Percentiles rank a stretch among this genome's conserved stretches.
Conservation (phyloP, 768 basidiomycete genomes). For the Suillus hirtellus region DNA sequence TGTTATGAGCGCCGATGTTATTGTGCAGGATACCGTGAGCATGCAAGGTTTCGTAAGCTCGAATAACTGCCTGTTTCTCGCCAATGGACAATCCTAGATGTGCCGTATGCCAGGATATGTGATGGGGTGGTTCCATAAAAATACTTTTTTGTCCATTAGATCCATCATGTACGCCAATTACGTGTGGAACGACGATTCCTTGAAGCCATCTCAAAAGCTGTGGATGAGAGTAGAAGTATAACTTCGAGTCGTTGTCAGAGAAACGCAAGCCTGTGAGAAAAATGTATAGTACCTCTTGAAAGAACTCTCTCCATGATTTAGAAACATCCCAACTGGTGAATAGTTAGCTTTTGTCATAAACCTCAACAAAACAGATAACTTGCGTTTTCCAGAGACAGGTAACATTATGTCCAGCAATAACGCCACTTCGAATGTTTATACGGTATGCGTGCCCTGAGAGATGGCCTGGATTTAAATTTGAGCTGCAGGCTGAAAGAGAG, state of each 20-base stretch:
- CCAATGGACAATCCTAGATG: conserved; percentile 10
- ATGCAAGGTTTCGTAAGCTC: conserved; percentile 23
- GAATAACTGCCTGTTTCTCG: conserved; percentile 18
- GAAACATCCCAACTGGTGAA: conserved; percentile 10
- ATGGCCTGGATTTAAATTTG: background rate
- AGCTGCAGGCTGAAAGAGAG: background rate
- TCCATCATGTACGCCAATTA: conserved; percentile 17
- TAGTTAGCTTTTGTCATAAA: background rate
- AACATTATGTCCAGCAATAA: conserved; percentile 15
- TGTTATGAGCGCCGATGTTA: conserved; percentile 17
- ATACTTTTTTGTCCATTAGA: conserved; percentile 15
- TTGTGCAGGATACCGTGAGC: conserved; percentile 24
- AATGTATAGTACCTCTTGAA: conserved; percentile 12
- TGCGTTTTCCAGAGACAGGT: conserved; percentile 19
- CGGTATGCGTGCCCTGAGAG: background rate
- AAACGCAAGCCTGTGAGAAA: background rate
- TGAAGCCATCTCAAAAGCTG: conserved; percentile 24
- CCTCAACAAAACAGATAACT: conserved; percentile 4
- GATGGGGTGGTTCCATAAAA: conserved; percentile 24
- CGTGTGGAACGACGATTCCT: conserved; percentile 19
- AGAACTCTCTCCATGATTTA: conserved; percentile 11
- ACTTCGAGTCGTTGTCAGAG: conserved; percentile 8
- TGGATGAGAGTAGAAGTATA: conserved; percentile 20
- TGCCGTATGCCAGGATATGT: conserved; percentile 20
- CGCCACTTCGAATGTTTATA: background rate